A percentile compares a stretch with the other conserved stretches of the same genome.
Conservation (phyloP, 1,284 basidiomycete species). For the Trichosporon ovoides region DNA sequence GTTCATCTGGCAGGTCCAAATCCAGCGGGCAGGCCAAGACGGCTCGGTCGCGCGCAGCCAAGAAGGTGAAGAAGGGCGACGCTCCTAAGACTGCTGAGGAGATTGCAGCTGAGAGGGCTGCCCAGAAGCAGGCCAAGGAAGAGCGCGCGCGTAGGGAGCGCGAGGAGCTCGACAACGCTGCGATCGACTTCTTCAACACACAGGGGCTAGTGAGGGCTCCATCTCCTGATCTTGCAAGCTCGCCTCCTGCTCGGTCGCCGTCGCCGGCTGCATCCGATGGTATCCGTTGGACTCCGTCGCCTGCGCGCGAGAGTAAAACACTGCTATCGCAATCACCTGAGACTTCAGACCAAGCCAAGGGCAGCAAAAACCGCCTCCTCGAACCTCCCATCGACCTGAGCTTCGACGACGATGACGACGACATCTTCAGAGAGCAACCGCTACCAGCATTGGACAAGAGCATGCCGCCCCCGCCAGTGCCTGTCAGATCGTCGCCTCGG, state of each 20-base stretch:
- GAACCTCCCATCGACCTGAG: conserved; percentile 25
- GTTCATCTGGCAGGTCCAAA: background rate
- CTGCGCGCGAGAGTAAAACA: conserved; percentile 2
- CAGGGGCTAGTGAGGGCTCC: conserved; percentile 22
- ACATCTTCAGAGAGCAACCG: background rate
- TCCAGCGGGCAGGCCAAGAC: background rate
- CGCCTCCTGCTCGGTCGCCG: background rate
- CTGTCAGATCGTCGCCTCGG: background rate
- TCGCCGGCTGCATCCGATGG: background rate
- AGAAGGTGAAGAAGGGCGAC: conserved; percentile 8
- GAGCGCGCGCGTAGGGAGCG: conserved; percentile 3
- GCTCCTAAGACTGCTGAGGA: background rate
- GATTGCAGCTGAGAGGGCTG: background rate
- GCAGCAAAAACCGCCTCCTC: background rate
- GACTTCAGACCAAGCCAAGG: background rate
- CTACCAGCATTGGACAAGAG: background rate
- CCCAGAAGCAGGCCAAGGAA: conserved; percentile 8
- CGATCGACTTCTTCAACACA: conserved; percentile 39
- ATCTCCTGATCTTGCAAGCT: background rate
- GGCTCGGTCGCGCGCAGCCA: conserved; percentile 2
- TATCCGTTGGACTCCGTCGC: conserved; percentile 19
- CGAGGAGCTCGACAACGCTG: conserved; percentile 19
- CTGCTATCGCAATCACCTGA: background rate
- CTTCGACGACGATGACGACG: conserved; percentile 10
- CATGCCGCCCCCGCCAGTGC: conserved; percentile 16